Base-by-base conservation (phyloP, 805 yeast genomes). In the Wickerhamiella brachini region DNA sequence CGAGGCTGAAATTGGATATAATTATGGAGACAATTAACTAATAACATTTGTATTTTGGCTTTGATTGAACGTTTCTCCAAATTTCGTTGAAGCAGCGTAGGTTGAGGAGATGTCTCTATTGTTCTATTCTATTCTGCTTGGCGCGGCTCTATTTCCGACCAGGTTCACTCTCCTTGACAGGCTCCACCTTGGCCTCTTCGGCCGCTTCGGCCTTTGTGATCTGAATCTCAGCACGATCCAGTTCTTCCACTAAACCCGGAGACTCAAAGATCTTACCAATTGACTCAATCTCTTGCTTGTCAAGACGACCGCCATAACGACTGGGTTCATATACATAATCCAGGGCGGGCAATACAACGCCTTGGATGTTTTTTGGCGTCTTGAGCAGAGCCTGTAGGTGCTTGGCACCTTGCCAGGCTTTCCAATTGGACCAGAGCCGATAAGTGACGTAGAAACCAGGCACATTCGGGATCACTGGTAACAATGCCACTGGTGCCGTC, bases 401-500 rank as follows among this genome's bases (percentile, higher is more conserved):
- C 55, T 73, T 70, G 5, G 85, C 83, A 0, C 96, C 96, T 43
- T 77, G 64, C 54, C 75, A 70, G 0, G 95, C 95, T 59, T 83
- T 83, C 62, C 81, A 73, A 64, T 90, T 86, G 63, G 95, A 86
- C 68, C 87, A 89, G 18, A 83, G 73, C 54, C 97, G 72, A 63
- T 83, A 89, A 2, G 83, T 72, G 44, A 89, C 66, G 60, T 87
- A 90, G 61, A 90, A 83, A 0, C 95, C 95, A 0, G 97, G 97
- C 20, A 89, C 77, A 59, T 89, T 89, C 20, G 97, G 97, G 2
- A 88, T 64, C n/a, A 89, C 72, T 0, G 97, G 97, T 0, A 90
- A 62, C 44, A 87, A 58, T 0, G 86, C 88, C 44, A 89, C 64
- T 1, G 97, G 97, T 2, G 86, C 58, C 0, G 94, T 79, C 45